phyloP scores from a whole-genome alignment of 768 basidiomycete species.

The Kwoniella newhampshirensis region DNA sequence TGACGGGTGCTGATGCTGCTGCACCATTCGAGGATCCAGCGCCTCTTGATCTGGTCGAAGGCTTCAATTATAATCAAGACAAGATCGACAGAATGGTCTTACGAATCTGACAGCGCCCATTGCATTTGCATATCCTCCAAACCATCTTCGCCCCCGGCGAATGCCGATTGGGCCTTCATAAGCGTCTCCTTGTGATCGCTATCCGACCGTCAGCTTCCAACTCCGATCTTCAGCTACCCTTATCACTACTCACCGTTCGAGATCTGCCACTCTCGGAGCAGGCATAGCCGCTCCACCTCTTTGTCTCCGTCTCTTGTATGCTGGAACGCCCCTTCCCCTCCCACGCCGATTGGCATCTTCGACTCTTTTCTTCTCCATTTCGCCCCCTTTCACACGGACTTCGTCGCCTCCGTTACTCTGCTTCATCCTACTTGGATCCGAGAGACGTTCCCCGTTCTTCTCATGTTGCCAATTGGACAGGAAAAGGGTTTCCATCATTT shows the following conservation, averaged over 20 bases:
- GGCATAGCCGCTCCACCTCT: conserved; percentile 33
- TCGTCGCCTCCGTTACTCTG: conserved; percentile 22
- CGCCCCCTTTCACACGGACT: conserved; percentile 28
- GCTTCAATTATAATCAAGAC: neutral
- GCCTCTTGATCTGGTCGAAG: conserved; percentile 1
- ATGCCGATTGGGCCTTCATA: conserved; percentile 37
- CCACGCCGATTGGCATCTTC: conserved; percentile 16
- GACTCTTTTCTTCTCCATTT: conserved; percentile 34
- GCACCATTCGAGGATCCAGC: conserved; percentile 1
- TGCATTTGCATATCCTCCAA: conserved; percentile 29
- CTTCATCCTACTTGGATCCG: conserved; percentile 28
- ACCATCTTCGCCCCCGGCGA: conserved; percentile 27
- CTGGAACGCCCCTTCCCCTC: conserved; percentile 28
- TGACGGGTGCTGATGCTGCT: conserved; percentile 3
- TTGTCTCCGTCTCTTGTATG: conserved; percentile 40
- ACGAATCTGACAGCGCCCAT: conserved; percentile 36
- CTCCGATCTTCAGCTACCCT: neutral
- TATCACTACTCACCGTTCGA: conserved; percentile 23
- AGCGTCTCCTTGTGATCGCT: conserved; percentile 32
- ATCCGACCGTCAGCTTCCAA: conserved; percentile 12
- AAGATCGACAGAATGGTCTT: conserved; percentile 6
- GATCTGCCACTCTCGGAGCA: conserved; percentile 17
- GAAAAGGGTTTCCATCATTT: conserved; percentile 73
- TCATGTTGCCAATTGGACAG: conserved; percentile 48
- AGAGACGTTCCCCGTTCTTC: conserved; percentile 36